Percentiles rank a stretch among this genome's conserved stretches.
phyloP scores from a whole-genome alignment of 192 early-diverging fungal species.

The Coemansia sp. region DNA sequence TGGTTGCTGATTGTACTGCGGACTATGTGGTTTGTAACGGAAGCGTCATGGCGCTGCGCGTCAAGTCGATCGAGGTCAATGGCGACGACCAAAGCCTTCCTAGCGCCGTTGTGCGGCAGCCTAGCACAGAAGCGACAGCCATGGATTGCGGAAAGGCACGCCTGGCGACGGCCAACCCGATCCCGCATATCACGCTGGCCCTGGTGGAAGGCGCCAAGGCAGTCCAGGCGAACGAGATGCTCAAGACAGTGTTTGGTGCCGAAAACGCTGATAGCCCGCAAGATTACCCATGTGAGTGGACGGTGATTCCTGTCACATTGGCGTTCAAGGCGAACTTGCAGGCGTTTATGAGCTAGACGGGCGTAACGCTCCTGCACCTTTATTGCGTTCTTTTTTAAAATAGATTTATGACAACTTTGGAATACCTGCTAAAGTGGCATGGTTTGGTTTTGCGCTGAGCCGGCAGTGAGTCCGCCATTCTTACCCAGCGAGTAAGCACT shows the following conservation, averaged over 20 bases:
- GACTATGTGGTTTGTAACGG: slow-evolving; percentile 63
- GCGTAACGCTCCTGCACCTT: slow-evolving; percentile 1
- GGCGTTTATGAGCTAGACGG: slow-evolving; percentile 31
- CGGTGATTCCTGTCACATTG: slow-evolving; percentile 42
- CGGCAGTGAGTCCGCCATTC: neutral
- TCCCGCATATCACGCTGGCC: slow-evolving; percentile 53
- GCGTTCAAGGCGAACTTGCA: slow-evolving; percentile 35
- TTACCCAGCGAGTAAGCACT: neutral
- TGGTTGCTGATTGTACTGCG: slow-evolving; percentile 29
- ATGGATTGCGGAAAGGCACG: neutral
- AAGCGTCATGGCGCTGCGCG: slow-evolving; percentile 42
- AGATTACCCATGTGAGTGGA: slow-evolving; percentile 34
- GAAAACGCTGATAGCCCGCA: slow-evolving; percentile 30
- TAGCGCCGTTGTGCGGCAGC: slow-evolving; percentile 9
- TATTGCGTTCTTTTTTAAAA: slow-evolving; percentile 9
- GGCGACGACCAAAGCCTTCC: slow-evolving; percentile 12
- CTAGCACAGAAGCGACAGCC: neutral
- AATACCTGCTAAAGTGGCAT: neutral
- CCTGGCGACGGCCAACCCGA: slow-evolving; percentile 25
- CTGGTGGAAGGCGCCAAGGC: slow-evolving; percentile 33
- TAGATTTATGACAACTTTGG: neutral
- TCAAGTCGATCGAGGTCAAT: slow-evolving; percentile 24
- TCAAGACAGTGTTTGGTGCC: slow-evolving; percentile 45
- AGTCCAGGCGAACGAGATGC: slow-evolving; percentile 43
- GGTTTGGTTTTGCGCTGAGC: neutral